Evolutionary conservation across 768 basidiomycete genomes (phyloP).

Genomic region (Auriscalpium microsporum): DNA sequence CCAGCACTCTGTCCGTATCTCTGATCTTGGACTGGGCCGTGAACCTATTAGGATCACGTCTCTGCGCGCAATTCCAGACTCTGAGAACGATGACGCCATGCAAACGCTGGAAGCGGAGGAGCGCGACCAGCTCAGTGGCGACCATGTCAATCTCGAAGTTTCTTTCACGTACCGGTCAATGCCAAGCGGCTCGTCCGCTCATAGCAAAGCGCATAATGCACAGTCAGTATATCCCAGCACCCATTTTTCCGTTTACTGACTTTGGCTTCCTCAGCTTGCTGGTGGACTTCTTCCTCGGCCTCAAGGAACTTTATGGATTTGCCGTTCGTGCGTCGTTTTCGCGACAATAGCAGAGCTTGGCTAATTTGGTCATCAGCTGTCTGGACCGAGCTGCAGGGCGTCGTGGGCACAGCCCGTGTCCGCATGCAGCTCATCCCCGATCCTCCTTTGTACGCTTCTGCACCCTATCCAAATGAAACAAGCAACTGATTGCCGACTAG

Average conservation of each 20-base stretch:
- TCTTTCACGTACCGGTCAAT: conserved; percentile 57
- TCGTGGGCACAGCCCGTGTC: conserved; percentile 54
- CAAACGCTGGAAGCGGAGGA: conserved; percentile 25
- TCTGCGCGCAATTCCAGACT: conserved; percentile 52
- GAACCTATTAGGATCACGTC: conserved; percentile 64
- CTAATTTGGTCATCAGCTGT: conserved; percentile 49
- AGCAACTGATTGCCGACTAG: conserved; percentile 23
- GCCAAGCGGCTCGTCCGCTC: conserved; percentile 31
- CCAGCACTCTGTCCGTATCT: conserved; percentile 54
- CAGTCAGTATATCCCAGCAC: conserved; percentile 25
- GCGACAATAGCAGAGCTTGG: neutral
- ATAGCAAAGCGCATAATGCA: conserved; percentile 40
- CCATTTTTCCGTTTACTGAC: neutral
- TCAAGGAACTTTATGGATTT: conserved; percentile 32
- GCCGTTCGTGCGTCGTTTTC: conserved; percentile 18
- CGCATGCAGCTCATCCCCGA: conserved; percentile 70
- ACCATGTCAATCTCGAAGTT: conserved; percentile 62
- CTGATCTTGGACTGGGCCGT: conserved; percentile 60
- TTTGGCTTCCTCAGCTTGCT: conserved; percentile 29
- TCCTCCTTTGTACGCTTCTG: conserved; percentile 41
- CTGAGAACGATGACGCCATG: conserved; percentile 11
- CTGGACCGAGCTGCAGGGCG: conserved; percentile 65
- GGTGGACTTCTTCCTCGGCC: conserved; percentile 59
- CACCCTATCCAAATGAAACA: neutral
- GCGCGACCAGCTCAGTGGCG: conserved; percentile 29